Base-by-base conservation (phyloP, 108 stramenopile genomes). In the Stephanodiscus minutulus region DNA sequence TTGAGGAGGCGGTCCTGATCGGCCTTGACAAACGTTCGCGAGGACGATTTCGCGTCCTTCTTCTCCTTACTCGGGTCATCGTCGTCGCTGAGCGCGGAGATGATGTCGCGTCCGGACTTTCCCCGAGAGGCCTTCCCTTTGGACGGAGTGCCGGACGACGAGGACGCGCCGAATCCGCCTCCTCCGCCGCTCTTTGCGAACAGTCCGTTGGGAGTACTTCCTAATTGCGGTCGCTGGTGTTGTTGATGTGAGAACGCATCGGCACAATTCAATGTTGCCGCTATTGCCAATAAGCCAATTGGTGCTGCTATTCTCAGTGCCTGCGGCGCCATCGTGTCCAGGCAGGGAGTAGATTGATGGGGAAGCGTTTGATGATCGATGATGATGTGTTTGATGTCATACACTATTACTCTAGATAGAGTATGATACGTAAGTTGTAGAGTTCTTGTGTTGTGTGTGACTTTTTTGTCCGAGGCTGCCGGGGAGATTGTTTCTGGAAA, bases 1-100 rank as follows among this genome's bases (percentile, higher is more conserved):
- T 77, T 87, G 10, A 91, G 47, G 46, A 88, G 60, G 24, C 74
- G 64, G 36, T 91, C 91, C 62, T 87, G 86, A 54, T 91, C 91
- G 17, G 85, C 74, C 59, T 85, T 86, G 36, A 88, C 87, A 62
- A 71, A 88, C 8, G 87, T 76, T 53, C 70, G 66, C 12, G 79
- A 79, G 62, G 52, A 68, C 24, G 27, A 20, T 28, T 77, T 70
- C 35, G 24, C 11, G 44, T 69, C 50, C 43, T 69, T 69, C 64
- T 64, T 54, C 25, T 68, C 44, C 67, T 59, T 67, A n/a, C 21
- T 50, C 7, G 60, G 41, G 22, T 58, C 2, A 20, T 35, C 70
- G 28, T 74, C 73, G 54, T 81, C 79, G 43, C 75, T 76, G 13
- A 76, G 61, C 5, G 64, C 29, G 20, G 80, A 71, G 13, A 76